A percentile compares a stretch with the other conserved stretches of the same genome.
Evolutionary conservation across 345 rosid genomes (phyloP).

Genomic region (Bruguiera sexangula): DNA sequence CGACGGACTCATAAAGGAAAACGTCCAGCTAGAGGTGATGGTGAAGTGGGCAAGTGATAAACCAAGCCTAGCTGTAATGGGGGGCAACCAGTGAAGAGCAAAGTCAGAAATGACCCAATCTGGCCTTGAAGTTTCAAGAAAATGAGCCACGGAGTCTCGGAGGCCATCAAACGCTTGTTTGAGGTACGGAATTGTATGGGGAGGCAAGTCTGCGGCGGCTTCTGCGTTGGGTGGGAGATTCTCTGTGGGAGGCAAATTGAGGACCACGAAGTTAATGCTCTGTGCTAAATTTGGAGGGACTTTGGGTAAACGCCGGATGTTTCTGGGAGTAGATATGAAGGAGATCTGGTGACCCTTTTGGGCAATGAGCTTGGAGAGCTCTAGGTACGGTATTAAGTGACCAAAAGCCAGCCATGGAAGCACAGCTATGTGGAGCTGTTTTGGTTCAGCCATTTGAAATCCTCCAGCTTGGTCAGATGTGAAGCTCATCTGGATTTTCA

Average conservation of each 20-base stretch:
- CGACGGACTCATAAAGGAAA: background rate
- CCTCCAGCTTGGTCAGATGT: too few relatives aligned
- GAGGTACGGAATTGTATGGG: background rate
- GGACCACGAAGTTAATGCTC: background rate
- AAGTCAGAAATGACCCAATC: background rate
- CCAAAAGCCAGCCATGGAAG: conserved; percentile 5
- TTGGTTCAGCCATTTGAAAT: background rate
- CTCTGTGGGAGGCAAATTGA: background rate
- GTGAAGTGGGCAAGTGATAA: background rate
- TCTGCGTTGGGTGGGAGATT: background rate
- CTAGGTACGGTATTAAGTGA: background rate
- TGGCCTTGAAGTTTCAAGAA: background rate
- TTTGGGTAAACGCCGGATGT: background rate
- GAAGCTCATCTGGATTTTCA: too few relatives aligned
- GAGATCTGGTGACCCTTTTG: conserved; percentile 9
- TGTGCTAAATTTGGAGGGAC: background rate
- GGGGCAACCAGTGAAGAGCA: background rate
- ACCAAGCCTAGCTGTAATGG: background rate
- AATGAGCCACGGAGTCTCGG: background rate
- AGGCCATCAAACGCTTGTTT: background rate
- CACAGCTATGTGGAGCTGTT: conserved; percentile 4
- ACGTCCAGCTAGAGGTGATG: background rate
- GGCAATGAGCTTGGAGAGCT: conserved; percentile 10
- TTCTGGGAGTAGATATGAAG: conserved; percentile 3
- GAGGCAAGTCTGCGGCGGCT: background rate